Base-by-base conservation (phyloP, 768 basidiomycete genomes). In the Gloeostereum incarnatum region DNA sequence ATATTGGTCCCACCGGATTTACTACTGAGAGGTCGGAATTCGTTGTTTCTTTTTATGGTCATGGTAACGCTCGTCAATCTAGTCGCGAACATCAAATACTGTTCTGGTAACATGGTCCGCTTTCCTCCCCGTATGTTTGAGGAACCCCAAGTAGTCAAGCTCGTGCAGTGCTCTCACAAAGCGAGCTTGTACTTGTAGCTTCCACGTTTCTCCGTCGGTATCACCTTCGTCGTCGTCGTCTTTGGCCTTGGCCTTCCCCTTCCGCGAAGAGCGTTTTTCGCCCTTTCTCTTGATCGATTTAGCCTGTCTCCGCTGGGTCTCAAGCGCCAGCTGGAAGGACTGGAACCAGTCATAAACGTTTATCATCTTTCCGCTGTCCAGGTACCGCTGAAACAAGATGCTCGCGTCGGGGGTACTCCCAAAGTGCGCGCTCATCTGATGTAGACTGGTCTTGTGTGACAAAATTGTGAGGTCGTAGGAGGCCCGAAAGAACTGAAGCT, bases 311-410 rank as follows among this genome's bases (percentile, higher is more conserved):
- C 59, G 52, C 57, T 83, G 83, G 1, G 59, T 60, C 52, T 86
- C 84, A 38, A 90, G 56, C 22, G 73, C 80, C 16, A 65, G 55
- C 22, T 72, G 67, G 54, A 91, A 92, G 17, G 81, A 72, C 47
- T 85, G 78, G 49, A 78, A 89, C 89, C 87, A 90, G 55, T 92
- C 89, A 53, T 84, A 89, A 2, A 88, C 70, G 51, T 91, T 91
- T 57, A 91, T 75, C 73, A 83, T 72, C 59, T 71, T 79, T 31
- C 84, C 85, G 33, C 82, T 81, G 49, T 88, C 80, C 30, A 80
- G 65, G 57, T 88, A 91, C 16, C 85, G 69, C 33, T 62, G 63
- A 61, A 90, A 86, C 10, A 90, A 61, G 41, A 90, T 82, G 48
- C 74, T 79, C 1, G 75, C 79, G 47, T 91, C 88, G 0, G 85